Conservation (phyloP, 164 flowering plant genomes). For the Paratinospora sagittata region DNA sequence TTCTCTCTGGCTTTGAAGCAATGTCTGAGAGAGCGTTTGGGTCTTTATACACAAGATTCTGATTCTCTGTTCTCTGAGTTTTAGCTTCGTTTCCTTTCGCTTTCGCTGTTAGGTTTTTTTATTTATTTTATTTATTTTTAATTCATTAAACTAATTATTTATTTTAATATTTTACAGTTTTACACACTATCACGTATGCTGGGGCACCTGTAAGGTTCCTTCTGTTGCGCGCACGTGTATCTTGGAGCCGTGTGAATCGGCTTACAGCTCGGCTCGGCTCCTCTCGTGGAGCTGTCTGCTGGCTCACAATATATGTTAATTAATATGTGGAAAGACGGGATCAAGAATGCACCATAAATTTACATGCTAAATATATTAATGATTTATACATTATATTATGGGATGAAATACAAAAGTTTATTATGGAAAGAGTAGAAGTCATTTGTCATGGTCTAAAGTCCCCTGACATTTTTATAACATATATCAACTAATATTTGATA, state of each 20-base stretch:
- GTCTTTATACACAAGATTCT: conserved; percentile 16
- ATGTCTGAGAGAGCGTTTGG: conserved; percentile 9
- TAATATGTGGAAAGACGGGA: no score
- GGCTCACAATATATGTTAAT: no score
- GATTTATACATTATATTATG: no score
- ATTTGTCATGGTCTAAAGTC: no score
- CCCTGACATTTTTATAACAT: no score
- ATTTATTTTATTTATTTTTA: conserved; percentile 3
- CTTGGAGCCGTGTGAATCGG: conserved; percentile 8
- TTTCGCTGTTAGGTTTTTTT: conserved; percentile 5
- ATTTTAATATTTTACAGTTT: conserved; percentile 1
- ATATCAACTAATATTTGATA: no score
- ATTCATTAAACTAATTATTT: neutral
- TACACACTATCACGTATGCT: neutral
- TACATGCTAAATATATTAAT: no score
- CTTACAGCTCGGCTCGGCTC: conserved; percentile 11
- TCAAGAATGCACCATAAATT: no score
- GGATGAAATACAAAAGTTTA: no score
- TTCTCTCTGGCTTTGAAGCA: neutral
- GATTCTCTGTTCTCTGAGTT: neutral
- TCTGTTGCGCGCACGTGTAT: conserved; percentile 16
- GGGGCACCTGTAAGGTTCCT: conserved; percentile 13
- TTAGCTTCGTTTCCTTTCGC: conserved; percentile 10
- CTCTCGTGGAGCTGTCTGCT: neutral
- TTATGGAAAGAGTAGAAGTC: no score